These are phyloP conservation scores for Hibiscus trionum DNA, from an alignment of 345 rosid genomes.

Conservation along the genomic window DNA sequence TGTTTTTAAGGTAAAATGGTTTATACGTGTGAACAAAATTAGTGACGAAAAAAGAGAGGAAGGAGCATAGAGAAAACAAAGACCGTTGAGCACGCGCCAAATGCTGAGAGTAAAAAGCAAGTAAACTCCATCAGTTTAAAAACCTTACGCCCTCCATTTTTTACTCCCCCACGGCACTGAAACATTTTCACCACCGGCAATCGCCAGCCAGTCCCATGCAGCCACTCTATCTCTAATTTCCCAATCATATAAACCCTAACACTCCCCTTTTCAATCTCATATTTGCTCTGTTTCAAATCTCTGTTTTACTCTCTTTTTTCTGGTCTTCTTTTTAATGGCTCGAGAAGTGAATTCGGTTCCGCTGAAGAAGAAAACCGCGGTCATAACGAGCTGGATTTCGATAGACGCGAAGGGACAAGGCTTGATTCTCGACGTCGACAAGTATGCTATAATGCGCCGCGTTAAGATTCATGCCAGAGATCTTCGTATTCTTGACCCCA, in stretches of 20 bases:
- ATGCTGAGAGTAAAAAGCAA: not conserved
- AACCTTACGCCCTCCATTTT: not conserved
- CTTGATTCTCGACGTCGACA: conserved; percentile 41
- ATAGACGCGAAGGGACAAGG: conserved; percentile 27
- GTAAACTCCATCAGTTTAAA: not conserved
- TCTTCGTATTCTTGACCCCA: conserved; percentile 51
- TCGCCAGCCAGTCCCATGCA: not conserved
- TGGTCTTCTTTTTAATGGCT: not conserved
- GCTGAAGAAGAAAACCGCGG: conserved; percentile 33
- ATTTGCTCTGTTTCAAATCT: not conserved
- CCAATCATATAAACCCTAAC: not conserved
- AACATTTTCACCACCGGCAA: not conserved
- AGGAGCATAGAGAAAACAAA: not conserved
- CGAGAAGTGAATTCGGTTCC: conserved; percentile 17
- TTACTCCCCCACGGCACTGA: not conserved
- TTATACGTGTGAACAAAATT: too few species aligned
- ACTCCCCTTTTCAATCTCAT: not conserved
- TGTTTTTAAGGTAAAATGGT: too few species aligned
- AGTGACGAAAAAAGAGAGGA: too few species aligned
- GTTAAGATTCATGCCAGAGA: conserved; percentile 54
- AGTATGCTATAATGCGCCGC: conserved; percentile 46
- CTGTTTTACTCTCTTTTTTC: not conserved
- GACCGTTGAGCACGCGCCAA: not conserved
- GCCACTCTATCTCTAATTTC: not conserved
- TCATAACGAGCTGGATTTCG: conserved; percentile 36